phyloP scores from a whole-genome alignment of 768 basidiomycete species.

The Lentinula boryana region DNA sequence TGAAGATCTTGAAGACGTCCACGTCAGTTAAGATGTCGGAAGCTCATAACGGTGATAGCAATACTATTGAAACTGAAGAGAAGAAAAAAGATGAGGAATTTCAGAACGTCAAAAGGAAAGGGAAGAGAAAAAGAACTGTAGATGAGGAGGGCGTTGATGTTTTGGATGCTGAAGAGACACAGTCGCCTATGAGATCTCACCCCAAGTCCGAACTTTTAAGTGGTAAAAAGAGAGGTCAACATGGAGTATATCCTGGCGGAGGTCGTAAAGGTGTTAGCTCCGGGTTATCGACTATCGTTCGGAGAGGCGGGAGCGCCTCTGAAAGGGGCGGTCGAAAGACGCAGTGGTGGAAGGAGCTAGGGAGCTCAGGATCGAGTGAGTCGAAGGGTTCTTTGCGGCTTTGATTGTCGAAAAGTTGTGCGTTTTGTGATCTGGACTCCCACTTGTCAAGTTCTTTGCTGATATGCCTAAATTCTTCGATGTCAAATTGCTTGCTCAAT shows the following conservation, averaged over 20 bases:
- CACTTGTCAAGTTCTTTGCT: too few species aligned
- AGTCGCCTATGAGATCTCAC: background rate
- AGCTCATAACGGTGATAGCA: background rate
- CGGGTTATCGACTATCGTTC: slow-evolving; percentile 46
- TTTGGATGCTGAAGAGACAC: background rate
- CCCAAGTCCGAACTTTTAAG: background rate
- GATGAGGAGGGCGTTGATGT: slow-evolving; percentile 12
- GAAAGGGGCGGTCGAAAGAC: slow-evolving; percentile 14
- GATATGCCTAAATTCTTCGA: too few species aligned
- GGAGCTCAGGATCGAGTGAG: slow-evolving; percentile 13
- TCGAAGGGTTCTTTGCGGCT: slow-evolving; percentile 8
- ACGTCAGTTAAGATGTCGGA: background rate
- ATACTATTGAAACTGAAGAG: background rate
- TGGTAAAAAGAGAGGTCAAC: slow-evolving; percentile 14
- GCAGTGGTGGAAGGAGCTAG: slow-evolving; percentile 43
- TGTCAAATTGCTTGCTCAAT: too few species aligned
- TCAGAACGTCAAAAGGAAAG: slow-evolving; percentile 7
- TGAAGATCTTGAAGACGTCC: slow-evolving; percentile 6
- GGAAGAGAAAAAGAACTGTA: slow-evolving; percentile 13
- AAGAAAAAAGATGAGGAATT: background rate
- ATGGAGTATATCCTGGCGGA: slow-evolving; percentile 35
- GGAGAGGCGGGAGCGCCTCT: slow-evolving; percentile 10
- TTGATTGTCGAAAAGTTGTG: background rate
- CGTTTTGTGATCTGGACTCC: too few species aligned
- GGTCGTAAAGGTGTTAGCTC: slow-evolving; percentile 63